Evolutionary conservation across 345 rosid genomes (phyloP).

Genomic region (Brassica nigra): DNA sequence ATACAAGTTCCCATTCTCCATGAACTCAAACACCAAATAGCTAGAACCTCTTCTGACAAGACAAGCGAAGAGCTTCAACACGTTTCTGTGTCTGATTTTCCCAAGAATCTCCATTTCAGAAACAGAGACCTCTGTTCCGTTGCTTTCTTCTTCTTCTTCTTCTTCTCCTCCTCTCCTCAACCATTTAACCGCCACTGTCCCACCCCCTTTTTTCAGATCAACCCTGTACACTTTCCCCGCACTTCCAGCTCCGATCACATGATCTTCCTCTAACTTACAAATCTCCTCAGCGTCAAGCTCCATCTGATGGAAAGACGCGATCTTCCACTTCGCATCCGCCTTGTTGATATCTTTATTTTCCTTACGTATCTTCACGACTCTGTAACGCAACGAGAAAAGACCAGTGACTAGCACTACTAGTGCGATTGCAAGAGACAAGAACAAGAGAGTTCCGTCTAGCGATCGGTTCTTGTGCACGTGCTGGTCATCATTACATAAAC

Average conservation of each 20-base stretch:
- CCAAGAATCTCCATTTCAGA: constrained; percentile 85
- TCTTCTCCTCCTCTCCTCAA: constrained; percentile 50
- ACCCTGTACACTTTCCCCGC: constrained; percentile 85
- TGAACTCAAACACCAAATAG: constrained; percentile 79
- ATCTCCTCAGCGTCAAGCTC: constrained; percentile 81
- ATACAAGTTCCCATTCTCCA: constrained; percentile 78
- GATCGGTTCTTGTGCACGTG: constrained; percentile 36
- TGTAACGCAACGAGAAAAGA: constrained; percentile 53
- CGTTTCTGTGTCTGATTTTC: constrained; percentile 75
- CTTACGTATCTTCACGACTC: constrained; percentile 48
- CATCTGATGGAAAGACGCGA: constrained; percentile 65
- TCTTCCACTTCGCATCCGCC: constrained; percentile 51
- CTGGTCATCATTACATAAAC: constrained; percentile 49
- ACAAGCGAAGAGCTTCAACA: constrained; percentile 77
- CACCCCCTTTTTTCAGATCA: constrained; percentile 62
- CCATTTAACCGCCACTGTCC: constrained; percentile 79
- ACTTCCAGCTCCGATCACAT: constrained; percentile 78
- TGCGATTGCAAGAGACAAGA: constrained; percentile 50
- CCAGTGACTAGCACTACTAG: constrained; percentile 50
- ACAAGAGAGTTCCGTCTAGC: constrained; percentile 41
- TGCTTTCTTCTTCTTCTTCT: constrained; percentile 51
- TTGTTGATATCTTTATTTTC: constrained; percentile 42
- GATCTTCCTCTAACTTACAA: constrained; percentile 58
- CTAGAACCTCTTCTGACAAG: constrained; percentile 60
- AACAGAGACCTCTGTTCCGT: constrained; percentile 53